Conservation (phyloP, 352 stramenopile species). For the Phytophthora sp. region DNA sequence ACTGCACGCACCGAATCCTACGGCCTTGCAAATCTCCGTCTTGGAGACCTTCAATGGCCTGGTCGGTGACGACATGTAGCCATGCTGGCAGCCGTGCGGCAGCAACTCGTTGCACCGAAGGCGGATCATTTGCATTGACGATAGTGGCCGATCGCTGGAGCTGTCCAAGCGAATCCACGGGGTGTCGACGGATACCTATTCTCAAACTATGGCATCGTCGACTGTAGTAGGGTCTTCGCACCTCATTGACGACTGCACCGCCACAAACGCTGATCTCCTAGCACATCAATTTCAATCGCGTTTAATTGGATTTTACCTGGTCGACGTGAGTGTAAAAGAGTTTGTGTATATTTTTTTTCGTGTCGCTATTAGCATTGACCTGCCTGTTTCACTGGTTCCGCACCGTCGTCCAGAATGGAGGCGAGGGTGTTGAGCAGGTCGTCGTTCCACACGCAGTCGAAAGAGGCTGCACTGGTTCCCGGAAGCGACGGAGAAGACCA, state of each 20-base stretch:
- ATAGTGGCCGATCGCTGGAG: not conserved
- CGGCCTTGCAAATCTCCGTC: too few species aligned
- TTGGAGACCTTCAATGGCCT: too few species aligned
- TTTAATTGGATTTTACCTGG: not conserved
- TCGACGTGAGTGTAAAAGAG: not conserved
- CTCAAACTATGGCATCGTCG: too few species aligned
- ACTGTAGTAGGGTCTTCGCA: not conserved
- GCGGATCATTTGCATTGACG: not conserved
- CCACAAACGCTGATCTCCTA: not conserved
- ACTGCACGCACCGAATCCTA: too few species aligned
- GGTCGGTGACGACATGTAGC: too few species aligned
- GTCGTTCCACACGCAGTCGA: constrained; percentile 28
- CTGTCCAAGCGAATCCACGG: too few species aligned
- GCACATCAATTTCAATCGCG: not conserved
- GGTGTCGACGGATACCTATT: too few species aligned
- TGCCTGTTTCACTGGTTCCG: not conserved
- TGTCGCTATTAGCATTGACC: constrained; percentile 3
- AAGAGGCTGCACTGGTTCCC: not conserved
- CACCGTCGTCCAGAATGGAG: constrained; percentile 32
- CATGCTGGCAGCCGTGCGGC: not conserved
- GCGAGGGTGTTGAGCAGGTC: constrained; percentile 38
- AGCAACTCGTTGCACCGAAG: not conserved
- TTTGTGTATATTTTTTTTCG: constrained; percentile 14
- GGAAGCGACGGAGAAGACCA: constrained; percentile 8
- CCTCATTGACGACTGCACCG: not conserved